A percentile compares a stretch with the other conserved stretches of the same genome.
These are phyloP conservation scores for Agroathelia rolfsii DNA, from an alignment of 1,284 basidiomycete species.

Conservation along the genomic window DNA sequence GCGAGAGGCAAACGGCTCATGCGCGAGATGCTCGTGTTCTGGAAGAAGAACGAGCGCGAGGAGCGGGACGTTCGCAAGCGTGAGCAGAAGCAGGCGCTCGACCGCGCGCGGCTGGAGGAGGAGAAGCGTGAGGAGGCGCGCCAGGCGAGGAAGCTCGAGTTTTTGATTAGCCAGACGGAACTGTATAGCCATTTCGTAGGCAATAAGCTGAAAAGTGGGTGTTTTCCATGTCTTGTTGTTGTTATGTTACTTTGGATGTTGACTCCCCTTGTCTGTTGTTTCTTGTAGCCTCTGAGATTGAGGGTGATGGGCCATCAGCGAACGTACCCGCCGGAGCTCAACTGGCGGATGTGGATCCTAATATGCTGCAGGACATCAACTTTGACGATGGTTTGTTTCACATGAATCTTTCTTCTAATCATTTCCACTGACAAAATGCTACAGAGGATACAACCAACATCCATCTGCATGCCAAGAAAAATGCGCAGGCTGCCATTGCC, in stretches of 20 bases:
- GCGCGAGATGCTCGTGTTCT: conserved; percentile 94
- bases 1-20: conserved; percentile 82
- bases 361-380: conserved; percentile 79
- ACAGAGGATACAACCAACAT: conserved; percentile 87
- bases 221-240: conserved; percentile 7
- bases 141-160: conserved; percentile 95
- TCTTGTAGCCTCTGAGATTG: conserved; percentile 72
- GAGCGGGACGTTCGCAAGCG: conserved; percentile 89
- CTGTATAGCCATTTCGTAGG: conserved; percentile 99
- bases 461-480: conserved; percentile 79
- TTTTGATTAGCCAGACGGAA: conserved; percentile 98
- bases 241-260: too few relatives aligned
- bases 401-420: conserved; percentile 2
- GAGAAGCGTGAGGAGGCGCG: conserved; percentile 93
- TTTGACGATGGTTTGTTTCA: conserved; percentile 78
- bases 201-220: conserved; percentile 91
- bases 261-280: too few relatives aligned
- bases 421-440: conserved; percentile 6
- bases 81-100: conserved; percentile 89
- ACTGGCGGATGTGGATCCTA: conserved; percentile 62
- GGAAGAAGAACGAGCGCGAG: conserved; percentile 97
- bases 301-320: conserved; percentile 51
- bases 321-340: conserved; percentile 52
- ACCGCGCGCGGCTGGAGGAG: conserved; percentile 88
- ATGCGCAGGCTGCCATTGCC: conserved; percentile 85